Conservation (phyloP, 768 basidiomycete genomes). For the Coprinellus micaceus region DNA sequence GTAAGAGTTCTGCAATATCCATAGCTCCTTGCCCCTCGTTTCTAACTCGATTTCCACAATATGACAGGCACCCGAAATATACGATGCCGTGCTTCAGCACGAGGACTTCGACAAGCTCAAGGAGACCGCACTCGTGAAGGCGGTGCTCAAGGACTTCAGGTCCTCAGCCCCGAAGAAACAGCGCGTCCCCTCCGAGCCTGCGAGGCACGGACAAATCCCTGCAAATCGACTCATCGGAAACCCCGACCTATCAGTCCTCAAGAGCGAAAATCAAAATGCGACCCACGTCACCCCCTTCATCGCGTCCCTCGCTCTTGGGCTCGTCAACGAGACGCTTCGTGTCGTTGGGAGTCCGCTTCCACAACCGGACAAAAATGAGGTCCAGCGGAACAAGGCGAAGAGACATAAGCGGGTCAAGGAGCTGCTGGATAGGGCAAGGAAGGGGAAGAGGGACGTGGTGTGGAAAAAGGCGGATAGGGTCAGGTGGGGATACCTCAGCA, state of each 20-base stretch:
- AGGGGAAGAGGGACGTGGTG: conserved; percentile 5
- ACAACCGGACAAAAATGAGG: conserved; percentile 19
- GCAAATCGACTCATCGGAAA: conserved; percentile 32
- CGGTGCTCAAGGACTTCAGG: neutral
- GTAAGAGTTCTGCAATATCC: conserved; percentile 19
- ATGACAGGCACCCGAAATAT: neutral
- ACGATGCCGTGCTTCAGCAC: too few species aligned
- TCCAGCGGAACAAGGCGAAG: neutral
- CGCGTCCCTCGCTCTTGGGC: conserved; percentile 42
- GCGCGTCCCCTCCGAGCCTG: neutral
- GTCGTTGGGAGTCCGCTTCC: conserved; percentile 49
- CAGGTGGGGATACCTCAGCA: conserved; percentile 28
- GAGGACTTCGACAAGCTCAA: neutral
- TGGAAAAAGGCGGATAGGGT: conserved; percentile 29
- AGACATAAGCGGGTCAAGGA: neutral
- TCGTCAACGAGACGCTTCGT: conserved; percentile 51
- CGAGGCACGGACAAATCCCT: neutral
- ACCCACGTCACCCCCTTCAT: conserved; percentile 67
- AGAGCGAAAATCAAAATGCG: conserved; percentile 45
- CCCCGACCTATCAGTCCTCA: conserved; percentile 55
- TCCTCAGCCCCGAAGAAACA: neutral
- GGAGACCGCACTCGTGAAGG: neutral
- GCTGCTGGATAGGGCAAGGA: neutral
- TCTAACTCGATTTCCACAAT: neutral
- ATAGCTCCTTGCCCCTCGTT: neutral